Conservation (phyloP, 2,329 filamentous ascomycete genomes). For the Gaeumannomyces sp. region DNA sequence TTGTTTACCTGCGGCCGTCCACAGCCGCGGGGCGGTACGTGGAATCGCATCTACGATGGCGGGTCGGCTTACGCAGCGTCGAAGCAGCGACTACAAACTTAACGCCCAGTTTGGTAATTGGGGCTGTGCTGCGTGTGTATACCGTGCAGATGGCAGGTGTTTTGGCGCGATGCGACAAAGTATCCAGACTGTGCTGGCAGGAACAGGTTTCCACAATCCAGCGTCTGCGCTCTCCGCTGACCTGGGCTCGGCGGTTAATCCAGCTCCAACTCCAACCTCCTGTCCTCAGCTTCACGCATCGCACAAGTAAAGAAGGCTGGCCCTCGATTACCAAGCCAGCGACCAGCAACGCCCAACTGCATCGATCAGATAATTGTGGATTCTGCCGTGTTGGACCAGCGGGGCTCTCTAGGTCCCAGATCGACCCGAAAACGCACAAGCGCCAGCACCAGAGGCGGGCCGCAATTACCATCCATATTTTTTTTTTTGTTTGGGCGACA, state of each 20-base stretch:
- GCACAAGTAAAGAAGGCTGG: neutral
- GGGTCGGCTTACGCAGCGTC: neutral
- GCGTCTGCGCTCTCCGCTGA: neutral
- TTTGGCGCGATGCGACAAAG: neutral
- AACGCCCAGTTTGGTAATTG: neutral
- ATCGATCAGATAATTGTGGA: neutral
- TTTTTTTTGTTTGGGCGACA: slow-evolving; percentile 1
- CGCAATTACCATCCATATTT: neutral
- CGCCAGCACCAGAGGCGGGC: neutral
- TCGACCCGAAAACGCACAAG: neutral
- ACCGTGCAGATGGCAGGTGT: neutral
- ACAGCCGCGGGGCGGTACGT: neutral
- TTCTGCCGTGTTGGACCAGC: neutral
- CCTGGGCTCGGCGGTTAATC: neutral
- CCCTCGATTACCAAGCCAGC: neutral
- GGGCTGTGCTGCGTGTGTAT: neutral
- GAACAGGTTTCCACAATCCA: neutral
- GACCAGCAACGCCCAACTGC: neutral
- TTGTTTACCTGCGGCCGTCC: neutral
- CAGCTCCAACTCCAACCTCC: neutral
- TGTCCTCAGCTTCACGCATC: neutral
- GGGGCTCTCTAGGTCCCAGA: neutral
- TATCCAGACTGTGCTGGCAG: neutral
- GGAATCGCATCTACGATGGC: neutral
- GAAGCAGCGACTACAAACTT: neutral